phyloP scores from a whole-genome alignment of 1,284 basidiomycete genomes.

The Ustilago nuda region DNA sequence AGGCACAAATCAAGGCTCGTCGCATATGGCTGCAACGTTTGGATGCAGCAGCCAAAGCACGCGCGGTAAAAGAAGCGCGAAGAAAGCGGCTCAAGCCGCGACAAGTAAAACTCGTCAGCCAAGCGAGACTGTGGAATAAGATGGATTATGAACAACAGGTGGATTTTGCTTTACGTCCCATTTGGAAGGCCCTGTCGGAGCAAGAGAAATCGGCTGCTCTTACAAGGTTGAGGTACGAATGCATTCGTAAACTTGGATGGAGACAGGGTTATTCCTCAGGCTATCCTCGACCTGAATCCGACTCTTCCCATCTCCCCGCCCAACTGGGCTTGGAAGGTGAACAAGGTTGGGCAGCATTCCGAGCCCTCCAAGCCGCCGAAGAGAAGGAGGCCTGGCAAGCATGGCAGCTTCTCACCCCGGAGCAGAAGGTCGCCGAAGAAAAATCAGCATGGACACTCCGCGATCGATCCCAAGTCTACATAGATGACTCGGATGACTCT shows the following conservation, averaged over 20 bases:
- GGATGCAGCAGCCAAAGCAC: not conserved
- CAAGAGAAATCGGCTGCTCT: conserved; percentile 37
- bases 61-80: no score
- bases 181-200: conserved; percentile 43
- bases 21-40: conserved; percentile 9
- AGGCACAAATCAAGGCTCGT: conserved; percentile 18
- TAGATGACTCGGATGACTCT: conserved; percentile 63
- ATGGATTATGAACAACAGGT: conserved; percentile 51
- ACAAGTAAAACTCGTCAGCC: not conserved
- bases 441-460: conserved; percentile 60
- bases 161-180: conserved; percentile 41
- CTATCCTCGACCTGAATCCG: conserved; percentile 47
- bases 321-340: conserved; percentile 23
- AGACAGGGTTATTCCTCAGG: conserved; percentile 65
- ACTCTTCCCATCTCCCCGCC: conserved; percentile 26
- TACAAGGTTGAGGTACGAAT: conserved; percentile 46
- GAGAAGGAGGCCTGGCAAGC: conserved; percentile 57
- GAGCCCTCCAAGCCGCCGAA: conserved; percentile 41
- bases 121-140: conserved; percentile 26
- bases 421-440: conserved; percentile 53
- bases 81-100: not conserved
- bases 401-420: conserved; percentile 52
- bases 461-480: conserved; percentile 63
- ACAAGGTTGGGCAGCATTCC: conserved; percentile 38
- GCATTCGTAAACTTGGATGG: conserved; percentile 64